Conservation (phyloP, 805 yeast genomes). For the Zygotorulaspora florentina region DNA sequence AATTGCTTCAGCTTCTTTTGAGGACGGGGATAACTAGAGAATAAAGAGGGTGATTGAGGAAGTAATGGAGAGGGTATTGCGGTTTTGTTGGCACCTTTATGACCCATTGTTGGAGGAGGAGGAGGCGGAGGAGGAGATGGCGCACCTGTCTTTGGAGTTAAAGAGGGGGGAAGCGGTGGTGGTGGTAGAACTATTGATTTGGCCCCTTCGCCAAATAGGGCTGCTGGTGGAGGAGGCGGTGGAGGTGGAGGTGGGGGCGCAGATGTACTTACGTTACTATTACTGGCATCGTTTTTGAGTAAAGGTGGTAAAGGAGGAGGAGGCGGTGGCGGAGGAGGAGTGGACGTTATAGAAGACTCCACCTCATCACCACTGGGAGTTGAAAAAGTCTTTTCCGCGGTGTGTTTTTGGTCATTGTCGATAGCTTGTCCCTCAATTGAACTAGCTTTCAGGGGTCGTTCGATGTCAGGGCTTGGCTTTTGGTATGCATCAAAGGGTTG, state of each 20-base stretch:
- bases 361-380: background rate
- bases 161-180: conserved; percentile 37
- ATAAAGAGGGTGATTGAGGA: conserved; percentile 34
- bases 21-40: conserved; percentile 60
- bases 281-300: background rate
- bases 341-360: conserved; percentile 13
- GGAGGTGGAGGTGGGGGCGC: conserved; percentile 24
- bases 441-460: background rate
- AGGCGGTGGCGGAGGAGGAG: conserved; percentile 25
- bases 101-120: conserved; percentile 25
- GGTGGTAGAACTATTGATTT: conserved; percentile 20
- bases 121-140: conserved; percentile 38
- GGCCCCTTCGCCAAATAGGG: conserved; percentile 5
- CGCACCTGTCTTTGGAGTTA: conserved; percentile 8
- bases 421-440: background rate
- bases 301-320: conserved; percentile 25
- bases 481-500: conserved; percentile 7
- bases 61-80: conserved; percentile 33
- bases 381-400: background rate
- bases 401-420: background rate
- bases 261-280: conserved; percentile 13
- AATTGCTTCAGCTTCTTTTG: conserved; percentile 80
- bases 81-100: conserved; percentile 12
- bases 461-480: background rate
- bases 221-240: conserved; percentile 23